phyloP scores from a whole-genome alignment of 2,329 filamentous ascomycete genomes.

The Paramyrothecium roridum region DNA sequence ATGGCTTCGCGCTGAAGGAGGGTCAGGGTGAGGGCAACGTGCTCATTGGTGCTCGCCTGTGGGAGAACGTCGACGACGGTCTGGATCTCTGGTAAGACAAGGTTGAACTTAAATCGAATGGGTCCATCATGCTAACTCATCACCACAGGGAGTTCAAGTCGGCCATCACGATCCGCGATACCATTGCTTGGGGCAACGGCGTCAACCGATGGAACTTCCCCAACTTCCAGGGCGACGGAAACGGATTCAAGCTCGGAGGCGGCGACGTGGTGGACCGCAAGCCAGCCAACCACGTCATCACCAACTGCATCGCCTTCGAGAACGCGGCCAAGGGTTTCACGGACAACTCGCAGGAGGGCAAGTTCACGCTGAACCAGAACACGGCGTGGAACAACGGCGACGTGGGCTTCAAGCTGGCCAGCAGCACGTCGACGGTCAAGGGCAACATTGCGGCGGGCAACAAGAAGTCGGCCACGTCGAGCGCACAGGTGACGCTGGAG shows the following conservation, averaged over 20 bases:
- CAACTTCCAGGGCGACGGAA: conserved; percentile 41
- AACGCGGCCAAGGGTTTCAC: conserved; percentile 43
- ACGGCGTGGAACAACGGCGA: conserved; percentile 44
- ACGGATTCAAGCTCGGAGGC: conserved; percentile 45
- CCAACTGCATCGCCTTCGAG: conserved; percentile 40
- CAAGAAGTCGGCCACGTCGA: conserved; percentile 16
- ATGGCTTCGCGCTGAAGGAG: conserved; percentile 45
- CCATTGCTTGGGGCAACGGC: conserved; percentile 43
- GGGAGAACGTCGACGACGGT: conserved; percentile 50
- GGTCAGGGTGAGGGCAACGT: conserved; percentile 43
- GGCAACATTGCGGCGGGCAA: conserved; percentile 33
- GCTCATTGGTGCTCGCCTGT: conserved; percentile 40
- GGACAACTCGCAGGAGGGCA: conserved; percentile 40
- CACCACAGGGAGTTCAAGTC: conserved; percentile 30
- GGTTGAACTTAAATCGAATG: background rate
- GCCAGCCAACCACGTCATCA: conserved; percentile 38
- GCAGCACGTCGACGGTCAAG: conserved; percentile 28
- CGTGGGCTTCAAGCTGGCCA: conserved; percentile 34
- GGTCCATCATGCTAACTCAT: background rate
- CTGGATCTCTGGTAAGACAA: conserved; percentile 16
- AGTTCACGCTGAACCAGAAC: conserved; percentile 35
- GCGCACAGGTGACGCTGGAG: conserved; percentile 18
- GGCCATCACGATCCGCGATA: conserved; percentile 38
- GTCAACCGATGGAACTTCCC: conserved; percentile 41
- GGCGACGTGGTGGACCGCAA: conserved; percentile 28